phyloP scores from a whole-genome alignment of 495 filamentous ascomycete species.

The Penicillium maclennaniae region DNA sequence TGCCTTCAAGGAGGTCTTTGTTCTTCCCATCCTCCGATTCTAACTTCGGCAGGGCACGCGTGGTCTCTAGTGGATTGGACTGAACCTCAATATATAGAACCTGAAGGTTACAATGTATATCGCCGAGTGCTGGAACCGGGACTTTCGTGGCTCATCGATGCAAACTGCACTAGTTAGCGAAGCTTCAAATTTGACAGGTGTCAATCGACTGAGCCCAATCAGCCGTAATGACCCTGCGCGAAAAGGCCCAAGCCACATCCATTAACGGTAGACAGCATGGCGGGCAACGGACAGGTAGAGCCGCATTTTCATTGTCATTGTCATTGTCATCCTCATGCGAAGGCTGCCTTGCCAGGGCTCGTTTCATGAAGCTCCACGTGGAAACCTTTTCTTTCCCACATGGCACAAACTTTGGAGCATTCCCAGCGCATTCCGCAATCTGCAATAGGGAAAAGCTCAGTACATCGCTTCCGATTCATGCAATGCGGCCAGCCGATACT shows the following conservation, averaged over 20 bases:
- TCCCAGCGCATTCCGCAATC: neutral
- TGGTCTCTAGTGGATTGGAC: too few species aligned
- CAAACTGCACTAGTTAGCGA: neutral
- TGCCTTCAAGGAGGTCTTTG: too few species aligned
- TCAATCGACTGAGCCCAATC: neutral
- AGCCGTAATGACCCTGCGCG: neutral
- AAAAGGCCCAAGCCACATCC: neutral
- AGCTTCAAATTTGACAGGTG: neutral
- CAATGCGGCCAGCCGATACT: too few species aligned
- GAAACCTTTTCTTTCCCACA: constrained; percentile 2
- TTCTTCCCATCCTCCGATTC: too few species aligned
- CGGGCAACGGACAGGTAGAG: neutral
- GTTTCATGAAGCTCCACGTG: neutral
- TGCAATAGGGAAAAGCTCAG: neutral
- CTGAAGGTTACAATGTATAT: too few species aligned
- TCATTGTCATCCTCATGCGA: neutral
- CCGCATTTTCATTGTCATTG: neutral
- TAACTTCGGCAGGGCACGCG: too few species aligned
- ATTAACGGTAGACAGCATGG: neutral
- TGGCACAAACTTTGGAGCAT: neutral
- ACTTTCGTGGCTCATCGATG: too few species aligned
- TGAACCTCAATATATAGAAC: too few species aligned
- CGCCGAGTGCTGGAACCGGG: too few species aligned
- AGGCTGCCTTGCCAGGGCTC: neutral
- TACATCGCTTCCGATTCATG: too few species aligned